Evolutionary conservation across 23 red algal species (phyloP).

Genomic region (Pyropia haitanensis): DNA sequence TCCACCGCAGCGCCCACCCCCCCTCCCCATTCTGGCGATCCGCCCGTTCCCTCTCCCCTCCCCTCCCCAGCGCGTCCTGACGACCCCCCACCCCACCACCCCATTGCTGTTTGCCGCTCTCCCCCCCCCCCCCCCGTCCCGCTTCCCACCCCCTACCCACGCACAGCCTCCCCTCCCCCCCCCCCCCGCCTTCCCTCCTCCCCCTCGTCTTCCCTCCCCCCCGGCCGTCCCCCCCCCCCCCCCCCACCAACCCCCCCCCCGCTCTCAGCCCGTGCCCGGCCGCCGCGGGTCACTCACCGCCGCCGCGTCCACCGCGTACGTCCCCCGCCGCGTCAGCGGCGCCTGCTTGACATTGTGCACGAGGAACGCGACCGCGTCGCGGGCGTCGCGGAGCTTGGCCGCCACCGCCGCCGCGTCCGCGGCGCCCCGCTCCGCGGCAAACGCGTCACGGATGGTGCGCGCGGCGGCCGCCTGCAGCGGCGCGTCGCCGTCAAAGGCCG

Average conservation of each 20-base stretch:
- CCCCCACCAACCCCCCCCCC: background rate
- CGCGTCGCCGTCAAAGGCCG: constrained; percentile 26
- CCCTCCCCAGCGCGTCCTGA: too few species aligned
- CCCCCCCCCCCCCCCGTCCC: too few species aligned
- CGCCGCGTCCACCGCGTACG: constrained; percentile 30
- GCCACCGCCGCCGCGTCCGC: constrained; percentile 11
- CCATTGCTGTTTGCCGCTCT: too few species aligned
- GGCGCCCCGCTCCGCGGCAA: constrained; percentile 10
- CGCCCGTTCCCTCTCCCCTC: too few species aligned
- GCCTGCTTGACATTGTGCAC: constrained; percentile 38
- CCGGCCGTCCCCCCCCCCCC: background rate
- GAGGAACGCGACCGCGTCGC: constrained; percentile 38
- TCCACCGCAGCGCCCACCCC: too few species aligned
- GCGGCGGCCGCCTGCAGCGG: constrained; percentile 26
- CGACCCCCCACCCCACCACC: too few species aligned
- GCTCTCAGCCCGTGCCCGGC: background rate
- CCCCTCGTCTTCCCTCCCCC: background rate
- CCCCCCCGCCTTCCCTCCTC: background rate
- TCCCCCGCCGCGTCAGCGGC: constrained; percentile 38
- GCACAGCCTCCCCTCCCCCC: too few species aligned
- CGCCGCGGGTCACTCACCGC: constrained; percentile 18
- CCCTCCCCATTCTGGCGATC: too few species aligned
- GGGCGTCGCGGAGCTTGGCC: constrained; percentile 14
- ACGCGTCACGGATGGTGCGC: constrained; percentile 27
- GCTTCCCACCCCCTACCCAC: too few species aligned